Conservation (phyloP, 208 protist genomes). For the Trypanosomatidae sp. region DNA sequence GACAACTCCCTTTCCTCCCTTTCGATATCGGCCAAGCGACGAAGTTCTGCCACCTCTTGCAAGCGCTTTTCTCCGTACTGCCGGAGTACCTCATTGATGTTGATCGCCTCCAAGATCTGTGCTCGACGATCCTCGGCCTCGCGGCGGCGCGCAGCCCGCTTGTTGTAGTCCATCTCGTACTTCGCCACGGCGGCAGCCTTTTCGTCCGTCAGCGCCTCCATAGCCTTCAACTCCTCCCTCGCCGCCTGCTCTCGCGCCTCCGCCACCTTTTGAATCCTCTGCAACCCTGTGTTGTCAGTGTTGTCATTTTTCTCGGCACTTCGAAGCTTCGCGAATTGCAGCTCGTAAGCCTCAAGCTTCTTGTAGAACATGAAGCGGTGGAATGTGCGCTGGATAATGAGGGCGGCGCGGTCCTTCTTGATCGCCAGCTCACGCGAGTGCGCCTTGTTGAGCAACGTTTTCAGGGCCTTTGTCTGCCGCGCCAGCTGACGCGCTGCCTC, state of each 20-base stretch:
- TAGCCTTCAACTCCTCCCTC: slow-evolving; percentile 22
- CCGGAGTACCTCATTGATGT: slow-evolving; percentile 34
- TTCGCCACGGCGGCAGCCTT: slow-evolving; percentile 26
- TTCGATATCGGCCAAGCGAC: slow-evolving; percentile 16
- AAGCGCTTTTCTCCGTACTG: slow-evolving; percentile 21
- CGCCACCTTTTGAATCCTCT: slow-evolving; percentile 27
- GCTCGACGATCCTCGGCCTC: slow-evolving; percentile 33
- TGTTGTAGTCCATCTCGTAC: slow-evolving; percentile 19
- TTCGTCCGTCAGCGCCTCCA: slow-evolving; percentile 20
- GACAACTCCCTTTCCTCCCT: slow-evolving; percentile 20
- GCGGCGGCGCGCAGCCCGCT: slow-evolving; percentile 21
- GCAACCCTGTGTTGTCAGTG: slow-evolving; percentile 22
- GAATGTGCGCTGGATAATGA: slow-evolving; percentile 64
- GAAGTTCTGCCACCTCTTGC: slow-evolving; percentile 14
- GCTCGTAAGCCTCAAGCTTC: slow-evolving; percentile 43
- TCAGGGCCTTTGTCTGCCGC: slow-evolving; percentile 41
- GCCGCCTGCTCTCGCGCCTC: slow-evolving; percentile 34
- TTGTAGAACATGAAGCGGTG: slow-evolving; percentile 37
- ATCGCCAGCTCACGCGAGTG: slow-evolving; percentile 19
- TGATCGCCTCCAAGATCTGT: slow-evolving; percentile 29
- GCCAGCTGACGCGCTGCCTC: slow-evolving; percentile 57
- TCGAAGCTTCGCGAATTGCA: slow-evolving; percentile 40
- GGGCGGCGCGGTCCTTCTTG: slow-evolving; percentile 42
- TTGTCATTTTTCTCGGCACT: slow-evolving; percentile 6
- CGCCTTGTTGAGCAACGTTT: slow-evolving; percentile 37